Evolutionary conservation across 768 basidiomycete genomes (phyloP), one percentile per base, ranked within the genome.

Genomic region (Pisolithus tinctorius): DNA sequence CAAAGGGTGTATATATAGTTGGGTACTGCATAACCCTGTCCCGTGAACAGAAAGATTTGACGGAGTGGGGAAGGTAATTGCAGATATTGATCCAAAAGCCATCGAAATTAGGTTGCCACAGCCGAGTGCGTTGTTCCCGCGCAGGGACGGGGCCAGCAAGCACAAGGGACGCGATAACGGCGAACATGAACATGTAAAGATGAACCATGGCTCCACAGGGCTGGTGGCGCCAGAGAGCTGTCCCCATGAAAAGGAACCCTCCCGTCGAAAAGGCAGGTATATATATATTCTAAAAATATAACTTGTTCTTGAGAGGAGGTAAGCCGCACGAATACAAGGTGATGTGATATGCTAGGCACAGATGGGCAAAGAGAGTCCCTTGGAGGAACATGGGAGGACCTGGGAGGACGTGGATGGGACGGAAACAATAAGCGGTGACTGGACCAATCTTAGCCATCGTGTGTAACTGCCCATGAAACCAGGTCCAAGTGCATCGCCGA

Each of bases 1-100:
- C 86, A 25, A 86, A 53, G 16, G 74, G 70, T 1, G 86, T 87
- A 4, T 52, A 49, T 25, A 77, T 71, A 41, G 58, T 55, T 23
- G 61, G 26, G 16, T 8, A 16, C 25, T 56, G 53, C 14, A 56
- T 51, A n/a, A 56, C 53, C 23, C 63, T 63, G 30, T 64, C 61
- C 14, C 68, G 65, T 27, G 75, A 75, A 57, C 77, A 82, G 13
- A 78, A 62, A 45, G 67, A 59, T 37, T 66, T 63, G 27, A 45
- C 63, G 36, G 73, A 70, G 47, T 62, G 61, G 25, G 72, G 67
- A 55, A 40, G 29, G 43, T 37, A 36, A 14, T 36, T 10, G 43
- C 49, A 50, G n/a, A 31, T 25, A 20, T 27, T 50, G 25, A 13
- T 2, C 42, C 49, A 45, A 20, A 34, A 16, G 8, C 49, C 37